These are phyloP conservation scores for Cystobasidium tubakii DNA, from an alignment of 768 basidiomycete species.

Conservation along the genomic window DNA sequence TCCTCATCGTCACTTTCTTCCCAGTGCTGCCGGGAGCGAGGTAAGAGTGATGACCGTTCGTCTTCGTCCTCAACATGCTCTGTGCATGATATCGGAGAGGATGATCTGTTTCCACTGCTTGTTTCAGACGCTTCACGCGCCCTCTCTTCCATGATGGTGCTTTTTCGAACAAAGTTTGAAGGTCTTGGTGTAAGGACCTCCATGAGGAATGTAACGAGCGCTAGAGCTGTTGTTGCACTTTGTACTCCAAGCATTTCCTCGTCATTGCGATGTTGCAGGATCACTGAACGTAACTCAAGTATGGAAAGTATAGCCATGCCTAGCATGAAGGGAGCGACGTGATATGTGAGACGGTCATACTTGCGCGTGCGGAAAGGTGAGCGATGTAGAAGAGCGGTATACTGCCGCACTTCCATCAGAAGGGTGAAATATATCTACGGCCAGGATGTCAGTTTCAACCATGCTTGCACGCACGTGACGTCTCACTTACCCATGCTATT, in stretches of 20 bases:
- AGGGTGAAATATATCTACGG: constrained; percentile 38
- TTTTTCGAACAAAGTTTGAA: constrained; percentile 25
- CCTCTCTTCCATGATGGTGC: constrained; percentile 8
- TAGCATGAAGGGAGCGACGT: constrained; percentile 42
- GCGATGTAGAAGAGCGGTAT: constrained; percentile 36
- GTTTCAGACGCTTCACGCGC: not conserved
- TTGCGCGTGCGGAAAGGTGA: constrained; percentile 29
- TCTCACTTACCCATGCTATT: constrained; percentile 19
- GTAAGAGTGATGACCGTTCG: not conserved
- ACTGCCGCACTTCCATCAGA: constrained; percentile 31
- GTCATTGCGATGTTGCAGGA: constrained; percentile 36
- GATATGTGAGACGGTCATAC: constrained; percentile 37
- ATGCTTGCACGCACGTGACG: not conserved
- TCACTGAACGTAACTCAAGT: constrained; percentile 42
- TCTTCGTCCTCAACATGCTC: not conserved
- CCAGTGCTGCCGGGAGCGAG: not conserved
- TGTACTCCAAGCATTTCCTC: not conserved
- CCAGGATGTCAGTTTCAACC: not conserved
- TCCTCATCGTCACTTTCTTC: constrained; percentile 4
- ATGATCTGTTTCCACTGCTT: not conserved
- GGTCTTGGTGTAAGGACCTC: constrained; percentile 40
- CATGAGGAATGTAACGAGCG: constrained; percentile 37
- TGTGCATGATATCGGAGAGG: not conserved
- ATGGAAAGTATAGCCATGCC: constrained; percentile 40
- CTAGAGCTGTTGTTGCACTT: constrained; percentile 2